Evolutionary conservation across 2,329 filamentous ascomycete species (phyloP), one percentile per base, ranked within the genome.

Genomic region (Fusarium scirpi): DNA sequence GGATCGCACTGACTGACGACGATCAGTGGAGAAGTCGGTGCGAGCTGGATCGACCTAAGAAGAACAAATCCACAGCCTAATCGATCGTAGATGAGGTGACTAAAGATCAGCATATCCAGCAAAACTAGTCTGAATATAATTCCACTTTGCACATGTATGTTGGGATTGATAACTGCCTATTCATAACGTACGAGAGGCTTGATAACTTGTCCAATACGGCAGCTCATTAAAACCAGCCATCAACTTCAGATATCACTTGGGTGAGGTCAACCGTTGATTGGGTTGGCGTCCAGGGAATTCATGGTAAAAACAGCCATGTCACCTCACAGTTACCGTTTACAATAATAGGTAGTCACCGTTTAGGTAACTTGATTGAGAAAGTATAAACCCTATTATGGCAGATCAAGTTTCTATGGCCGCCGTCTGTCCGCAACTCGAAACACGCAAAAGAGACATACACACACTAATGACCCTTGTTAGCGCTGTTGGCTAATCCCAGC

Each of bases 401-500:
- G 27, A 63, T 66, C 34, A 45, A 45, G 65, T 69, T 65, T 71
- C 43, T 45, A 56, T 29, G 45, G 41, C 53, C 62, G 54, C 45
- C 25, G 52, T n/a, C 34, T 51, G 69, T 68, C 74, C 74, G 72
- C 57, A 76, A 76, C 58, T 71, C 72, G 70, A 76, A 76, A 76
- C 73, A 51, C 44, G 38, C 62, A 34, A 62, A 53, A 64, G 72
- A 58, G 64, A 62, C 66, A 58, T 67, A 45, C 24, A 44, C 46
- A 48, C 48, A 48, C 51, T 58, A 60, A 29, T 30, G 27, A 16
- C 24, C 54, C 62, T 61, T 55, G 46, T 29, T 34, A 55, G 40
- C 32, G 48, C 34, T 29, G 54, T 43, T 24, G 20, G 22, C 47
- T 51, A 48, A 40, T 58, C 61, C 57, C 38, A 24, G 38, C 25